Conservation (phyloP, 2,329 filamentous ascomycete species). For the Shiraia sp. region DNA sequence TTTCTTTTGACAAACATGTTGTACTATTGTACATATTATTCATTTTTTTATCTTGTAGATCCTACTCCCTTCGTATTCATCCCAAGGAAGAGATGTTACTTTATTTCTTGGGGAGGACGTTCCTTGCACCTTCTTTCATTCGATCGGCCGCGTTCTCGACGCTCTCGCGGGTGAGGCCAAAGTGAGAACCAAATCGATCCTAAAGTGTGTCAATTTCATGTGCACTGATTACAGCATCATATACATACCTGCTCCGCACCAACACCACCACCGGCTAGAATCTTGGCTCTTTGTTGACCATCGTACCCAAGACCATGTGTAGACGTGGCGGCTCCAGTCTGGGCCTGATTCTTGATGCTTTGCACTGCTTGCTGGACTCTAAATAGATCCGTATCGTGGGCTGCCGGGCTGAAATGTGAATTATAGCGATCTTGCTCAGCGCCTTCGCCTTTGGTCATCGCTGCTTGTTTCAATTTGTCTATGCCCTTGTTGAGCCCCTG, state of each 20-base stretch:
- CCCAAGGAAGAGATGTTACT: background rate
- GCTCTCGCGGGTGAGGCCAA: slow-evolving; percentile 23
- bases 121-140: slow-evolving; percentile 29
- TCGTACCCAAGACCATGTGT: slow-evolving; percentile 34
- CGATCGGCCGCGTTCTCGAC: slow-evolving; percentile 31
- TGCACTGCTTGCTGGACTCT: slow-evolving; percentile 28
- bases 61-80: background rate
- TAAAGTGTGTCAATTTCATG: slow-evolving; percentile 13
- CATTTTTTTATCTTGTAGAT: background rate
- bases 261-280: slow-evolving; percentile 29
- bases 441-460: slow-evolving; percentile 16
- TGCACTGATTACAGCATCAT: background rate
- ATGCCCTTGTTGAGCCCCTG: slow-evolving; percentile 25
- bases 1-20: background rate
- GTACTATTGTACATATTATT: slow-evolving; percentile 4
- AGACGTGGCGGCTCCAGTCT: slow-evolving; percentile 24
- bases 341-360: slow-evolving; percentile 25
- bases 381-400: slow-evolving; percentile 25
- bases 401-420: slow-evolving; percentile 26
- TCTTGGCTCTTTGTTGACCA: slow-evolving; percentile 33
- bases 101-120: slow-evolving; percentile 24
- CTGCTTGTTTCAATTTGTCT: slow-evolving; percentile 20
- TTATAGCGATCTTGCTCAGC: slow-evolving; percentile 32
- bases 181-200: slow-evolving; percentile 38
- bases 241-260: slow-evolving; percentile 40